Conservation (phyloP, 805 yeast species). For the Saturnispora halmiae region DNA sequence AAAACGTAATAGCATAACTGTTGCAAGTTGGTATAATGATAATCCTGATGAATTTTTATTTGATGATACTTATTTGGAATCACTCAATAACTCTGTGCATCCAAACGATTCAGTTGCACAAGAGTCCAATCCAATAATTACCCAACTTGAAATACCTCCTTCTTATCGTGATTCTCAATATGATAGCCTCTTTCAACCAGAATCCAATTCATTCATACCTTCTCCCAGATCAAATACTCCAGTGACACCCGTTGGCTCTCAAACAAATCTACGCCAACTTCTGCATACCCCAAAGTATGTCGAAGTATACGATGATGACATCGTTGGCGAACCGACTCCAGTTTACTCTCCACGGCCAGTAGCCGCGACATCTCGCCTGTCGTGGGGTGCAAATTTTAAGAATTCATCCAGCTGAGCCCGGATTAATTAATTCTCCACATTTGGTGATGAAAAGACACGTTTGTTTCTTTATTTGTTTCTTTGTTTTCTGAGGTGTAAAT, state of each 20-base stretch:
- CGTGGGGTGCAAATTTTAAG: too few relatives aligned
- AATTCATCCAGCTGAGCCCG: too few relatives aligned
- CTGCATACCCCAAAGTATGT: constrained; percentile 21
- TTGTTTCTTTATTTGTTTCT: background rate
- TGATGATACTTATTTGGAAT: too few relatives aligned
- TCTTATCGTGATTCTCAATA: constrained; percentile 20
- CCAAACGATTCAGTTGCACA: background rate
- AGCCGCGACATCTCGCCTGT: too few relatives aligned
- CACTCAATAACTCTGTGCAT: too few relatives aligned
- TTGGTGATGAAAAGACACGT: background rate
- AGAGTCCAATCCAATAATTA: background rate
- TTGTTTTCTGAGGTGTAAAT: background rate
- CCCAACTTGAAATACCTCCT: constrained; percentile 20
- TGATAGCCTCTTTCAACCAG: constrained; percentile 18
- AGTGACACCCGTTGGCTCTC: too few relatives aligned
- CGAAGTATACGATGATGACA: constrained; percentile 24
- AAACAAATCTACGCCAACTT: background rate
- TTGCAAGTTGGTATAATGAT: constrained; percentile 1
- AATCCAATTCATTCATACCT: background rate
- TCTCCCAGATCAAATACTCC: constrained; percentile 3
- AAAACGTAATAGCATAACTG: constrained; percentile 8
- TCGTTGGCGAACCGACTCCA: constrained; percentile 23
- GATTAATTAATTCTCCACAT: background rate
- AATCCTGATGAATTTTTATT: constrained; percentile 14
- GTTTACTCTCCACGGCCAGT: constrained; percentile 14